Evolutionary conservation across 2,329 filamentous ascomycete genomes (phyloP).

Genomic region (Hirsutella minnesotensis): DNA sequence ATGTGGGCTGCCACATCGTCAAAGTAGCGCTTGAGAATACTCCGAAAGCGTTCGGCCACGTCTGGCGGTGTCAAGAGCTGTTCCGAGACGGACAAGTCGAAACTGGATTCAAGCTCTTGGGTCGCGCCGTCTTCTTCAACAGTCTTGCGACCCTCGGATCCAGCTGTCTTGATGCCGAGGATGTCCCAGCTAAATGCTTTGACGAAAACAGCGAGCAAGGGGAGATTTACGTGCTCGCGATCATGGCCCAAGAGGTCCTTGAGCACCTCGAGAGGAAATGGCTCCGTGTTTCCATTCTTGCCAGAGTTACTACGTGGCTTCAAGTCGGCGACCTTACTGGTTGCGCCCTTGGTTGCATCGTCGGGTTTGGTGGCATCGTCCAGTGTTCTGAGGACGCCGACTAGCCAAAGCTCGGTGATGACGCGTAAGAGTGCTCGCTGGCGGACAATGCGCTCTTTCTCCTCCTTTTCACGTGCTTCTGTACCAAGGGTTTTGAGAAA

Average conservation of each 20-base stretch:
- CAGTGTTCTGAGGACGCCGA: slow-evolving; percentile 74
- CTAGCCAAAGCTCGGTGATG: slow-evolving; percentile 92
- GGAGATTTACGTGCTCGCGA: slow-evolving; percentile 81
- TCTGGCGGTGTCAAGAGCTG: slow-evolving; percentile 65
- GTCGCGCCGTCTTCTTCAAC: slow-evolving; percentile 68
- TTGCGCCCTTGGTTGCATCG: slow-evolving; percentile 47
- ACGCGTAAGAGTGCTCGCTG: slow-evolving; percentile 81
- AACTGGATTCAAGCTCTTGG: slow-evolving; percentile 16
- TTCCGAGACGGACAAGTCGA: slow-evolving; percentile 40
- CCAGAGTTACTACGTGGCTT: slow-evolving; percentile 41
- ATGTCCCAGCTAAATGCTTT: slow-evolving; percentile 97
- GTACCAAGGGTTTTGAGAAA: slow-evolving; percentile 64
- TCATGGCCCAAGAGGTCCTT: slow-evolving; percentile 94
- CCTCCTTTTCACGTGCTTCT: slow-evolving; percentile 85
- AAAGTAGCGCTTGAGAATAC: slow-evolving; percentile 76
- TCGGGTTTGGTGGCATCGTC: slow-evolving; percentile 52
- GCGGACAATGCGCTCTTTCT: slow-evolving; percentile 80
- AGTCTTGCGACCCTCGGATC: slow-evolving; percentile 69
- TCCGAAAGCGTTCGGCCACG: slow-evolving; percentile 74
- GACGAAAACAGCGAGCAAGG: slow-evolving; percentile 86
- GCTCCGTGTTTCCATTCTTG: slow-evolving; percentile 61
- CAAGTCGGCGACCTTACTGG: slow-evolving; percentile 49
- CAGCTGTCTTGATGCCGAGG: slow-evolving; percentile 61
- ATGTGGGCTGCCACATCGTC: slow-evolving; percentile 87
- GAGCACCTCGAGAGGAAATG: slow-evolving; percentile 92